Conservation (phyloP, 441 rosid genomes). For the Iberis amara region DNA sequence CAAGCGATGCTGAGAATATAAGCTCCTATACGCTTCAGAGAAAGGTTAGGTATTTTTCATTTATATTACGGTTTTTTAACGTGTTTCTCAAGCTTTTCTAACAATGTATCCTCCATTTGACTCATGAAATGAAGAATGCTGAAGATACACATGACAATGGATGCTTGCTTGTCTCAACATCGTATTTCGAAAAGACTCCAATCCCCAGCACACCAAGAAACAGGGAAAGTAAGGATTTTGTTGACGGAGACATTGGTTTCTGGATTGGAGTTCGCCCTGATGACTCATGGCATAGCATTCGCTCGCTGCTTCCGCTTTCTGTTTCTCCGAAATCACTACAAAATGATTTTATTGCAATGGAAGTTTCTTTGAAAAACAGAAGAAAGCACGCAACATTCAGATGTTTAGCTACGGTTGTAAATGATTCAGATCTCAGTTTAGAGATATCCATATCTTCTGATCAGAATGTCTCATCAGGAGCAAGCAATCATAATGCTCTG, state of each 20-base stretch:
- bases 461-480: constrained; percentile 37
- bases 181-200: constrained; percentile 72
- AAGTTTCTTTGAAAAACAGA: constrained; percentile 83
- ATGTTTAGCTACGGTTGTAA: constrained; percentile 78
- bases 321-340: constrained; percentile 67
- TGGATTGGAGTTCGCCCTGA: constrained; percentile 68
- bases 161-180: constrained; percentile 61
- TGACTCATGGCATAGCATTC: constrained; percentile 78
- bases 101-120: constrained; percentile 23
- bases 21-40: constrained; percentile 57
- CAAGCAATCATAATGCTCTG: constrained; percentile 42
- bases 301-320: constrained; percentile 80
- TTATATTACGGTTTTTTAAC: constrained; percentile 13
- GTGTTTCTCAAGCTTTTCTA: constrained; percentile 13
- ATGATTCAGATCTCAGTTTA: constrained; percentile 82
- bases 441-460: constrained; percentile 53
- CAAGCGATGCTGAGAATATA: constrained; percentile 45
- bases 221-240: constrained; percentile 40
- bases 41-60: constrained; percentile 49
- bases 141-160: constrained; percentile 57
- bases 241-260: constrained; percentile 75
- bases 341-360: constrained; percentile 76
- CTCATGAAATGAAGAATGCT: constrained; percentile 45
- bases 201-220: constrained; percentile 50
- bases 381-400: constrained; percentile 93